phyloP scores from a whole-genome alignment of 768 basidiomycete species.

The Hortiboletus flavorubellus region DNA sequence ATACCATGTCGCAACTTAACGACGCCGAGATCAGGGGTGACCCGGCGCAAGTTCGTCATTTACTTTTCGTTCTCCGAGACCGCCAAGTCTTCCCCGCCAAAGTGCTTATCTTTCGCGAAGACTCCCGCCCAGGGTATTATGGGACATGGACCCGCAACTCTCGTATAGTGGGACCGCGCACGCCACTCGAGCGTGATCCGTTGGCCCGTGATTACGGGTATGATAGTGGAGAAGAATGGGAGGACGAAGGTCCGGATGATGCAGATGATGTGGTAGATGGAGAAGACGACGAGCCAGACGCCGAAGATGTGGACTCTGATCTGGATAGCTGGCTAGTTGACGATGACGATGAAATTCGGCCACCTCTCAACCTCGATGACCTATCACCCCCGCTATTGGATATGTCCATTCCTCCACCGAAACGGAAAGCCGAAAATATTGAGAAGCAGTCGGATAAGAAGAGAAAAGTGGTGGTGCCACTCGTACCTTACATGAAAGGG shows the following conservation, averaged over 20 bases:
- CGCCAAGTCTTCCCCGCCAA: conserved; percentile 68
- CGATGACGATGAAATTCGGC: conserved; percentile 69
- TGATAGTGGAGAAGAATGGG: conserved; percentile 97
- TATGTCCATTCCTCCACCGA: conserved; percentile 41
- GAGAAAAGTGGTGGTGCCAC: conserved; percentile 70
- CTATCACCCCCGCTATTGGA: conserved; percentile 32
- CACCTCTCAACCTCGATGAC: conserved; percentile 41
- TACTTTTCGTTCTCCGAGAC: conserved; percentile 60
- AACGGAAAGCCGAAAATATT: conserved; percentile 62
- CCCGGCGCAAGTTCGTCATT: conserved; percentile 58
- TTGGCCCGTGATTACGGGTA: conserved; percentile 83
- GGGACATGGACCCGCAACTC: conserved; percentile 93
- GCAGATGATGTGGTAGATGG: conserved; percentile 70
- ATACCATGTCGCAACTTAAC: conserved; percentile 58
- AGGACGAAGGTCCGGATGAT: conserved; percentile 73
- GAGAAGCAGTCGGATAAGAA: conserved; percentile 56
- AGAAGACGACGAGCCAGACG: conserved; percentile 67
- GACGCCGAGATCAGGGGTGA: conserved; percentile 81
- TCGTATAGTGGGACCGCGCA: conserved; percentile 72
- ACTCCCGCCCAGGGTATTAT: conserved; percentile 87
- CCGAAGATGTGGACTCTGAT: conserved; percentile 47
- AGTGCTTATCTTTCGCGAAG: conserved; percentile 77
- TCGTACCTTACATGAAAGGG: conserved; percentile 80
- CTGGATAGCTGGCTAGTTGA: conserved; percentile 40
- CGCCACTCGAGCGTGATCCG: conserved; percentile 77